Conservation (phyloP, 2,329 filamentous ascomycete species). For the Aaosphaeria arxii region DNA sequence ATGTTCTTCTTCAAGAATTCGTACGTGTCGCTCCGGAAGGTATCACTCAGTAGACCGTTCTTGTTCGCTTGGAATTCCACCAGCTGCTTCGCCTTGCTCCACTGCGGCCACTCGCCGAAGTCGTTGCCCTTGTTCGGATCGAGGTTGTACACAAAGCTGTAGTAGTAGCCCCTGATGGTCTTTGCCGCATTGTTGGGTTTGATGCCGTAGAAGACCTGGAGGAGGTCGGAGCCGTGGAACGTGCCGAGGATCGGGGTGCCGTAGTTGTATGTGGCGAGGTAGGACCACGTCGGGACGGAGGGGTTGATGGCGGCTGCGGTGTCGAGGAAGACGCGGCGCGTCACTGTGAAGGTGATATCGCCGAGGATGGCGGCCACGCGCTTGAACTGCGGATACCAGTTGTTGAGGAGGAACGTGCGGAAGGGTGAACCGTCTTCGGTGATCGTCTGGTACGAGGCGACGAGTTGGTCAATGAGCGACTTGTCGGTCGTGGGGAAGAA, state of each 20-base stretch:
- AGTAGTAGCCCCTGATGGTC: slow-evolving; percentile 66
- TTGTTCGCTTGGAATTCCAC: slow-evolving; percentile 45
- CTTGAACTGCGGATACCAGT: slow-evolving; percentile 74
- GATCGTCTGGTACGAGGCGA: slow-evolving; percentile 61
- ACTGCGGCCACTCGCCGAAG: slow-evolving; percentile 53
- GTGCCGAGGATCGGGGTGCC: slow-evolving; percentile 72
- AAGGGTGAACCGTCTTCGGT: slow-evolving; percentile 66
- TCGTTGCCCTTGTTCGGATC: slow-evolving; percentile 62
- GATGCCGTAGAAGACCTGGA: slow-evolving; percentile 67
- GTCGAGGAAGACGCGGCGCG: slow-evolving; percentile 63
- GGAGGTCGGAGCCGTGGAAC: slow-evolving; percentile 68
- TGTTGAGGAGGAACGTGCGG: slow-evolving; percentile 65
- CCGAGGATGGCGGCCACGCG: slow-evolving; percentile 72
- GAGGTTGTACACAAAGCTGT: slow-evolving; percentile 67
- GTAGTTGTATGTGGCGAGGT: slow-evolving; percentile 69
- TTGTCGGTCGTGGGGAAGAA: slow-evolving; percentile 60
- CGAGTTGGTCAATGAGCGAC: slow-evolving; percentile 53
- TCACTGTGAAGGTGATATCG: slow-evolving; percentile 72
- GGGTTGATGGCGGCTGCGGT: slow-evolving; percentile 48
- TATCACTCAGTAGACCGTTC: slow-evolving; percentile 43
- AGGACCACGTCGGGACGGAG: slow-evolving; percentile 67
- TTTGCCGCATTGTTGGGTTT: slow-evolving; percentile 59
- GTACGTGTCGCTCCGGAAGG: slow-evolving; percentile 48
- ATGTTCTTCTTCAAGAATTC: slow-evolving; percentile 38
- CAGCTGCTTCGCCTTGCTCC: slow-evolving; percentile 50